phyloP scores from a whole-genome alignment of 345 rosid species.

The Litchi chinensis region DNA sequence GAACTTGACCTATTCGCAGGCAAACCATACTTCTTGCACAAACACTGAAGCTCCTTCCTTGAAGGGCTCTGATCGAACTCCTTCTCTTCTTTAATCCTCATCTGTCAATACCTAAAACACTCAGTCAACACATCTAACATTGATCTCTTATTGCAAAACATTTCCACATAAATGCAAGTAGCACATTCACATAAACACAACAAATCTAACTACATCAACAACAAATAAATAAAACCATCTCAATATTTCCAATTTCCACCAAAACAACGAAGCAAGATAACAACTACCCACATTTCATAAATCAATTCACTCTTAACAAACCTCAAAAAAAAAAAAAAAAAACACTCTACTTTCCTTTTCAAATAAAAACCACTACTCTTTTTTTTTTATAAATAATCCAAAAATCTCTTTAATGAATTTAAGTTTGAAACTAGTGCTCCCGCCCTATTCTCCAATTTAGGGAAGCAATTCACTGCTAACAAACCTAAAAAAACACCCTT shows the following conservation, averaged over 20 bases:
- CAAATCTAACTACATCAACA: slow-evolving; percentile 6
- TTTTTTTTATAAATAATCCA: too few relatives aligned
- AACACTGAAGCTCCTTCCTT: slow-evolving; percentile 73
- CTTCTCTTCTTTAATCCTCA: slow-evolving; percentile 48
- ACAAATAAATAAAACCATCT: not conserved
- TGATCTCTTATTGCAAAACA: not conserved
- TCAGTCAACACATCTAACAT: slow-evolving; percentile 13
- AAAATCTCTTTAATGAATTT: too few relatives aligned
- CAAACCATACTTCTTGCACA: slow-evolving; percentile 68
- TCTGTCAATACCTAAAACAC: slow-evolving; percentile 26
- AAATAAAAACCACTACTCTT: not conserved
- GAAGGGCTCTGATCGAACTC: slow-evolving; percentile 49
- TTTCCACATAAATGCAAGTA: not conserved
- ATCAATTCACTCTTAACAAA: not conserved
- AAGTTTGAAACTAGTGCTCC: too few relatives aligned
- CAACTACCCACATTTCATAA: not conserved
- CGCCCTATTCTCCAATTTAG: too few relatives aligned
- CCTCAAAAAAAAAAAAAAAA: not conserved
- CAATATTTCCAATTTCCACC: not conserved
- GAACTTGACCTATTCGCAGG: slow-evolving; percentile 71
- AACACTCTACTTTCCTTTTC: too few relatives aligned
- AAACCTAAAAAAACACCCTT: not conserved
- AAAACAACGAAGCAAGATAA: not conserved
- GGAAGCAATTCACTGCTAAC: not conserved
- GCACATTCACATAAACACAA: not conserved